These are phyloP conservation scores for Trypanosoma grayi DNA, from an alignment of 208 protist species.

Conservation along the genomic window DNA sequence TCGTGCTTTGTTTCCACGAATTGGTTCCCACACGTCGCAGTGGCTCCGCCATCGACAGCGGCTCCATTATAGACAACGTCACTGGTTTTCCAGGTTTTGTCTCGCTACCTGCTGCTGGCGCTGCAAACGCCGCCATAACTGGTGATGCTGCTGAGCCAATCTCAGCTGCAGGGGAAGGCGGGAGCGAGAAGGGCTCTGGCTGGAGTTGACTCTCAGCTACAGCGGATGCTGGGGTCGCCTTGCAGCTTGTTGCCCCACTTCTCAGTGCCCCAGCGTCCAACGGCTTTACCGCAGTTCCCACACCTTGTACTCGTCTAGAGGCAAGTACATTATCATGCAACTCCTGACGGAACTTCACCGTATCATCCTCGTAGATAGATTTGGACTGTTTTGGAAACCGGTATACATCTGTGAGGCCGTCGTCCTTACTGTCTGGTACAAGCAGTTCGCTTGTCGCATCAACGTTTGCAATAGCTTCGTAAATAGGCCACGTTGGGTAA, in stretches of 20 bases:
- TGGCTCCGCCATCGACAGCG: neutral
- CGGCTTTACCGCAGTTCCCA: neutral
- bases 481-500: conserved; percentile 69
- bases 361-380: conserved; percentile 40
- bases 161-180: too few relatives aligned
- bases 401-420: conserved; percentile 12
- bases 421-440: neutral
- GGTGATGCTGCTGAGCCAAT: too few relatives aligned
- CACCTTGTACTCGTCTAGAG: conserved; percentile 7
- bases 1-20: neutral
- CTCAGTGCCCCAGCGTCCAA: neutral
- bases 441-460: neutral
- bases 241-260: neutral
- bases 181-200: too few relatives aligned
- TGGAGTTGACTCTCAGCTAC: too few relatives aligned
- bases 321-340: conserved; percentile 61
- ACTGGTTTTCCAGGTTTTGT: too few relatives aligned
- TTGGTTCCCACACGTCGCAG: neutral
- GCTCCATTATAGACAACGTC: too few relatives aligned
- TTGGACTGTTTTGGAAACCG: conserved; percentile 15
- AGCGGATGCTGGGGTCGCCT: too few relatives aligned
- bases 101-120: too few relatives aligned
- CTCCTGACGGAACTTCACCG: conserved; percentile 62
- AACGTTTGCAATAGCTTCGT: conserved; percentile 40
- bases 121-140: too few relatives aligned